Evolutionary conservation across 2,329 filamentous ascomycete genomes (phyloP), one percentile per base, ranked within the genome.

Genomic region (Teratosphaeria pseudoeucalypti): DNA sequence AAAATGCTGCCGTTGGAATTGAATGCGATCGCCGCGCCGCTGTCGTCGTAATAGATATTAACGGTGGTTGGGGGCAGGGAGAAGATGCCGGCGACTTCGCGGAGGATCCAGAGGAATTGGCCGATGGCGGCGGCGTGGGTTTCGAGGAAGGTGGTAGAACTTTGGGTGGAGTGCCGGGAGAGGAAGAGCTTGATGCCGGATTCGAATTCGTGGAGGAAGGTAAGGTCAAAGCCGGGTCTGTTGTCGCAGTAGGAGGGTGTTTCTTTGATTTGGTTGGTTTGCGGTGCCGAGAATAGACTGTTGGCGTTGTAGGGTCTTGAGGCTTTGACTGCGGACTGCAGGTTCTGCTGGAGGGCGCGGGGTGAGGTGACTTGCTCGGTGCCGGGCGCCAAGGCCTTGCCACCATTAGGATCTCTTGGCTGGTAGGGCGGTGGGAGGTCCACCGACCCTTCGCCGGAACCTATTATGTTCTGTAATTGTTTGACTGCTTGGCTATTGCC

Each of bases 1-100:
- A 97, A 99, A 34, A 99, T 83, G 67, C 87, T 90, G 43, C 92
- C 92, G 47, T 81, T 84, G 9, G 83, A 82, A 72, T 99, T 99
- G 79, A 99, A 99, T 0, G 92, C 94, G 63, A 99, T 96, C 0
- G 90, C 92, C 59, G 83, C 84, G 4, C 90, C 89, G 2, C 77
- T 75, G 49, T 87, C 83, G 67, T 96, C 92, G 67, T 91, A 90
- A 76, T 92, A 97, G 56, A 97, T 88, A 71, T 95, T 92, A 60
- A 97, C 73, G 2, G 85, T 85, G 34, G 82, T 78, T 0, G 82
- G 78, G 1, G 83, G 79, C 27, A 97, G 80, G 2, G 83, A 81
- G 72, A 96, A 97, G 11, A 95, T 81, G 39, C 77, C 78, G 6
- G 58, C 86, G 11, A 90, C 80, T 14, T 92, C 87, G 32, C 82